Evolutionary conservation across 2,329 filamentous ascomycete species (phyloP).

Genomic region (Penicillium vulpinum): DNA sequence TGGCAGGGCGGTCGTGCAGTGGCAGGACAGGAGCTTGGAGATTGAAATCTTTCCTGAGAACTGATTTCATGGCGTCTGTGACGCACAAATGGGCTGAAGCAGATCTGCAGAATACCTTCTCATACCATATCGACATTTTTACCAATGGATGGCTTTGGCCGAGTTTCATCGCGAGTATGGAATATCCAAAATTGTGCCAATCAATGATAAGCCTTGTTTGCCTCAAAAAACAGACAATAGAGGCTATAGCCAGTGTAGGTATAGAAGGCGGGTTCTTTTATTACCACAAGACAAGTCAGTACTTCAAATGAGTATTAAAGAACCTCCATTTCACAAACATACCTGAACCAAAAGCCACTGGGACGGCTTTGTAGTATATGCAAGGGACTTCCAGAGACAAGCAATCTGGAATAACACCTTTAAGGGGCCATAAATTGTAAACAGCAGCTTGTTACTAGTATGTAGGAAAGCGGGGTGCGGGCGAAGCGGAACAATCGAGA

Average conservation of each 20-base stretch:
- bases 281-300: not conserved
- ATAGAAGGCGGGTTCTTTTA: conserved; percentile 88
- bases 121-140: conserved; percentile 72
- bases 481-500: conserved; percentile 70
- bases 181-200: conserved; percentile 99
- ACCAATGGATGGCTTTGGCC: conserved; percentile 72
- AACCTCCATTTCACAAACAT: conserved; percentile 17
- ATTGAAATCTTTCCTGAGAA: conserved; percentile 67
- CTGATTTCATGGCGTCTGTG: conserved; percentile 79
- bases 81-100: conserved; percentile 81
- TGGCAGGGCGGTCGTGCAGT: conserved; percentile 82
- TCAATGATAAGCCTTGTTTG: conserved; percentile 84
- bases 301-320: not conserved
- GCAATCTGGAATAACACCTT: conserved; percentile 84
- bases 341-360: conserved; percentile 85
- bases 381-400: conserved; percentile 69
- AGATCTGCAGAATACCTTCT: conserved; percentile 66
- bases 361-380: conserved; percentile 71
- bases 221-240: conserved; percentile 70
- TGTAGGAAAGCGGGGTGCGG: conserved; percentile 67
- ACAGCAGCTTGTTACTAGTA: conserved; percentile 69
- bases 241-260: conserved; percentile 77
- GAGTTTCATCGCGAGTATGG: conserved; percentile 73
- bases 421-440: conserved; percentile 73
- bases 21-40: conserved; percentile 67